Conservation (phyloP, 2,329 filamentous ascomycete genomes). For the Hymenoscyphus albidus region DNA sequence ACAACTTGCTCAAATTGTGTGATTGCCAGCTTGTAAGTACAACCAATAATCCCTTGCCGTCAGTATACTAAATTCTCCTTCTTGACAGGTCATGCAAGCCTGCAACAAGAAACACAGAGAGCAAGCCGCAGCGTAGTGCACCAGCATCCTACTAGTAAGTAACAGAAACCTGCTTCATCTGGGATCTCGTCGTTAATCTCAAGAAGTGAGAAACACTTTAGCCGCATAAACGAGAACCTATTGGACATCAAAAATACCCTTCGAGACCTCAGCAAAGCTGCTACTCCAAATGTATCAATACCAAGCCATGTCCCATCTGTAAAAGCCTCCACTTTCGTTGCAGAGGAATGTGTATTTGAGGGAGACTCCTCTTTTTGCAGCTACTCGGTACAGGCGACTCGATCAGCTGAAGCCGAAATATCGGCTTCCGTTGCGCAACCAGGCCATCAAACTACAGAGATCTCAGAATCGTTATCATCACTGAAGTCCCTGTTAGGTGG, state of each 20-base stretch:
- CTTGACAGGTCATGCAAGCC: not conserved
- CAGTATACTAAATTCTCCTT: too few species aligned
- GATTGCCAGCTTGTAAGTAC: not conserved
- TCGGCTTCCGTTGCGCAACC: constrained; percentile 11
- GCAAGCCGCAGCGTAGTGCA: not conserved
- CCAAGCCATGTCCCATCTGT: not conserved
- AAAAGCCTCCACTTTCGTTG: constrained; percentile 4
- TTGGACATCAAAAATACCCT: constrained; percentile 16
- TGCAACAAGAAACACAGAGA: not conserved
- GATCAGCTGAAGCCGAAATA: constrained; percentile 12
- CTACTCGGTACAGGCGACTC: constrained; percentile 14
- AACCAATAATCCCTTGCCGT: too few species aligned
- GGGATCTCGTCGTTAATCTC: not conserved
- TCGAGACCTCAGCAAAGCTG: not conserved
- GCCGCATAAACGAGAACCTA: constrained; percentile 14
- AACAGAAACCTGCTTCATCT: not conserved
- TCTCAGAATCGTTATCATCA: constrained; percentile 13
- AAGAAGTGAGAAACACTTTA: constrained; percentile 14
- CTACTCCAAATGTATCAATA: not conserved
- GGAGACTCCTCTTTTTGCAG: constrained; percentile 18
- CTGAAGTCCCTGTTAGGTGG: constrained; percentile 16
- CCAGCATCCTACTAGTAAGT: constrained; percentile 1
- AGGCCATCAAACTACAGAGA: constrained; percentile 9
- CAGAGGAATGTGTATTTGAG: constrained; percentile 11
- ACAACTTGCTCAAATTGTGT: not conserved